Evolutionary conservation across 176 grass and related monocot genomes (phyloP), one percentile per base, ranked within the genome.

Genomic region (Metroxylon sagu): DNA sequence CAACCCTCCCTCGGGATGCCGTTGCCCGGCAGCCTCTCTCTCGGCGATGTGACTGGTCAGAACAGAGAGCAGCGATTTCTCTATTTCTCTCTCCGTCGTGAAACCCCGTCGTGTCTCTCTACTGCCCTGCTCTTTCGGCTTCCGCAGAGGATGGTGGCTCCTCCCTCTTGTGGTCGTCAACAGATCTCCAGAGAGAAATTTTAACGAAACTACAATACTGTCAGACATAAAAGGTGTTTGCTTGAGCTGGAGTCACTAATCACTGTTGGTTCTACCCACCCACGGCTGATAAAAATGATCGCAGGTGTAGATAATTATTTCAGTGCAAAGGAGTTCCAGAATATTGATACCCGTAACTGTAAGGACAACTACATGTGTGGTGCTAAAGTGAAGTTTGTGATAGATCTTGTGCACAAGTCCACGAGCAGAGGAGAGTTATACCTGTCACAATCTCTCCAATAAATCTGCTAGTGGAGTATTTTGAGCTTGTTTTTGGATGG

Each of bases 391-490:
- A 82, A 76, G 55, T 95, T 95, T 68, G 83, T 95, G 2, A 85
- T 95, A 18, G 86, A 95, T 79, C 80, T 90, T 25, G 69, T 90
- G 49, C 76, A 69, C 70, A 90, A 96, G 59, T 87, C 86, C 3
- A 64, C 82, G 1, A 70, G 84, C 25, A 82, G 48, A 64, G 84
- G 84, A 21, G 91, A 90, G 72, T 74, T 55, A 57, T 67, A 90
- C 90, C 63, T 96, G 83, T 65, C 91, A 96, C 74, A 96, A 59
- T 87, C 27, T 65, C 77, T 1, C 91, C 83, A 1, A 75, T 96
- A 76, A 73, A 68, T 48, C 79, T 90, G 21, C 73, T 96, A 0
- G 71, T 90, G 2, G 70, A 74, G 26, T 57, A 85, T 60, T 84
- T 96, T 64, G 83, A 87, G 76, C 17, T 14, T 14, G 64, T 74